Evolutionary conservation across 2,329 filamentous ascomycete species (phyloP), one percentile per base, ranked within the genome.

Genomic region (Monosporascus sp.): DNA sequence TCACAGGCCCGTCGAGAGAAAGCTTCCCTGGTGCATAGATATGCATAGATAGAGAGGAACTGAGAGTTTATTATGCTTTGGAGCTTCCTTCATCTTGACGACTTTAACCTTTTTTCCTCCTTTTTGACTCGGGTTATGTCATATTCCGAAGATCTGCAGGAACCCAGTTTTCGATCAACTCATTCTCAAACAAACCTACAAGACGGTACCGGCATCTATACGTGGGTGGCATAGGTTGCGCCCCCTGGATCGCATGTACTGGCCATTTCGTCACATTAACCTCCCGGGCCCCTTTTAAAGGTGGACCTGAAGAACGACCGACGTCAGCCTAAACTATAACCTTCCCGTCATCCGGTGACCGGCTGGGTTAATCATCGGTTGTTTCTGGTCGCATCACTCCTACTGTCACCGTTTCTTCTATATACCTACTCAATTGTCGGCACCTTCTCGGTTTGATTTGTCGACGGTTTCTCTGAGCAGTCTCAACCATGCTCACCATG

Each of bases 401-500:
- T 19, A 17, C 17, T 17, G 9, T 3, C 38, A 20, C 4, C 22
- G 20, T 24, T 24, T 17, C 20, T 6, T 24, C 22, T 4, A 46
- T 17, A 27, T 24, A 14, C 31, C 9, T 35, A 5, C 43, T 17
- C 24, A 17, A 26, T n/a, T 24, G 24, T 46, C 43, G 22, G 26
- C 38, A 20, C 43, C 41, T 40, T 11, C 40, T 37, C 41, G n/a
- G 9, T 46, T 54, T 50, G 19, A 16, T 26, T 40, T 11, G 46
- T 40, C 48, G 14, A 35, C 52, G 19, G 53, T 48, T 50, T 37
- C n/a, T 20, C 38, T 27, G 31, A 38, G 49, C 48, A 45, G 19
- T 41, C 52, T 52, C 51, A 55, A 68, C 55, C 57, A 68, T 67
- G 66, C 63, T 69, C 53, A 58, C 64, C 58, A 76, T 77, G 73